Evolutionary conservation across 192 early-diverging fungal genomes (phyloP), one percentile per base, ranked within the genome.

Genomic region (Entophlyctis luteolus): DNA sequence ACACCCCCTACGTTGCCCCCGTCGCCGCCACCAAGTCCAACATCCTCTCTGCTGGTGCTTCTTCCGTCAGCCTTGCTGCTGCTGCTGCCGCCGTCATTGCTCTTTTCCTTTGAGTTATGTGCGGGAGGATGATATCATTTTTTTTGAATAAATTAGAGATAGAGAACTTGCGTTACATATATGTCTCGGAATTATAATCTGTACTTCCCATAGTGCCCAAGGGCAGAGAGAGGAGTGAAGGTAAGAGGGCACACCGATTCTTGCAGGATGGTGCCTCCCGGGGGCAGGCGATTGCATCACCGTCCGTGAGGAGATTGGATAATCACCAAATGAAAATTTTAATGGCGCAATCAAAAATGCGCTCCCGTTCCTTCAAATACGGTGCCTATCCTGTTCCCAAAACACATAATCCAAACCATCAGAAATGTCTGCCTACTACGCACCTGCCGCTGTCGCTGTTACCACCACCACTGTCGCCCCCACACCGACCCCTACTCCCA

Each of bases 11-110:
- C 35, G 57, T 42, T 39, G 35, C 57, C 33, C 6, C 57, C 22
- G 57, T 42, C 23, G 18, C 33, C 6, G 45, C 3, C 57, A 36
- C 57, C 57, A 14, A 48, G 46, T 48, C 47, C 32, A 48, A 42
- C 29, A 63, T 33, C 60, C 35, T 63, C 46, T 49, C 47, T 48
- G 47, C 60, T 48, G 60, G 60, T 48, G 60, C 60, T 49, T 27
- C 8, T 3, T 5, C 47, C 29, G 16, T 28, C n/a, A 6, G 23
- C 39, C 4, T 62, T 31, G 29, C 29, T n/a, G 31, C n/a, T 23
- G 60, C 46, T 49, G 60, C 42, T 32, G 60, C 60, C 16, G 47
- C 22, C 34, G 60, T 48, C 27, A 31, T 63, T 10, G 60, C 60
- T 63, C 60, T 59, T n/a, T 59, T 59, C 25, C 16, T 59, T 34